Base-by-base conservation (phyloP, 2,329 filamentous ascomycete genomes). In the Pochonia chlamydosporia region DNA sequence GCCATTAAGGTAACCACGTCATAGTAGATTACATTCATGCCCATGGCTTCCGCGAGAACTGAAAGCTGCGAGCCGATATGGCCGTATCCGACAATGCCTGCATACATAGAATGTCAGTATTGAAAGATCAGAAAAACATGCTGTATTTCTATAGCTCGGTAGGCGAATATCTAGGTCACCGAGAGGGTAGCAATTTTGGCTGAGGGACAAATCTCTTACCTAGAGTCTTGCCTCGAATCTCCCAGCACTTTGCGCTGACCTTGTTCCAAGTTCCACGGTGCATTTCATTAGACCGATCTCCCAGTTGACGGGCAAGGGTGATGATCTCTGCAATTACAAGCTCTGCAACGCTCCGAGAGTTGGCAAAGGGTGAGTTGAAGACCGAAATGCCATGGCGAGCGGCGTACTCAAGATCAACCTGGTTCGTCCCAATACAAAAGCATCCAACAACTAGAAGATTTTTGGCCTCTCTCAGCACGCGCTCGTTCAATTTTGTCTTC, bases 281-380 rank as follows among this genome's bases (percentile, higher is more conserved):
- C 79, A 99, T 82, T 72, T 99, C 93, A 60, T 81, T 89, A 52
- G 89, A 96, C 57, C 93, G 88, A 68, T 99, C 93, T 52, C 89
- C 85, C 28, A 99, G 77, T 70, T 99, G 93, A 50, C 93, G 85
- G 20, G 93, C 93, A 46, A 99, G 83, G 33, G 78, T 75, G 61
- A 99, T 96, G 62, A 99, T 91, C 70, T 96, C 92, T 46, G 77
- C 86, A 64, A 99, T 96, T 58, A 97, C 90, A 48, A 97, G 76
- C 74, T 99, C 93, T 48, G 93, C 93, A 44, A 99, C 93, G 64
- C 89, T 95, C 65, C 93, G 86, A 8, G 92, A 97, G 72, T 99
- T 99, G 71, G 88, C 91, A 71, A 99, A 99, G 2, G 93, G 93
- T 40, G 93, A 97, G 73, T 99, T 99, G 82, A 99, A 99, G 54